Evolutionary conservation across 495 filamentous ascomycete species (phyloP).

Genomic region (Symbiotaphrina buchneri): DNA sequence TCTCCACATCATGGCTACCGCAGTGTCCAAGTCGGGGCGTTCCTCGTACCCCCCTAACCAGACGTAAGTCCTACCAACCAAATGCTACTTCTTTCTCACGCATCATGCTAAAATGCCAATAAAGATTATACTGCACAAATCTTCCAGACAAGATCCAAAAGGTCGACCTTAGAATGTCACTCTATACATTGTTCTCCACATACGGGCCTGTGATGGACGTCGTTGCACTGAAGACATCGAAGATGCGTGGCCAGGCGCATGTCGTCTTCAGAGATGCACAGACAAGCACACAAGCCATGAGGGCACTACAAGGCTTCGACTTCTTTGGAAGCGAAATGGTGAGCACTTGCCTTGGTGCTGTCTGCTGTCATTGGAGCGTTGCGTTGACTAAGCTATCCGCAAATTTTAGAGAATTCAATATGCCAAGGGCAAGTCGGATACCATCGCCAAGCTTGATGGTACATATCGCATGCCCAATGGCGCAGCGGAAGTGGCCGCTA

Average conservation of each 20-base stretch:
- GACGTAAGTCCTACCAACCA: constrained; percentile 29
- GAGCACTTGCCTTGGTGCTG: constrained; percentile 16
- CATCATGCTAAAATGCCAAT: neutral
- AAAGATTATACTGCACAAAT: constrained; percentile 69
- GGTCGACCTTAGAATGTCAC: constrained; percentile 51
- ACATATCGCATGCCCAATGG: constrained; percentile 46
- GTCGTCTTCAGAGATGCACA: constrained; percentile 76
- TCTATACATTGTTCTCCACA: constrained; percentile 86
- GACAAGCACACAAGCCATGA: constrained; percentile 72
- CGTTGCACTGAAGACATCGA: constrained; percentile 66
- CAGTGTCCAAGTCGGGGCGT: too few relatives aligned
- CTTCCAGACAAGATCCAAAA: constrained; percentile 74
- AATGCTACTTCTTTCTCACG: constrained; percentile 11
- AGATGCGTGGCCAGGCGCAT: constrained; percentile 91
- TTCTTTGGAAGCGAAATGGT: constrained; percentile 81
- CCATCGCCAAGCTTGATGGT: constrained; percentile 74
- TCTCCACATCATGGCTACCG: too few relatives aligned
- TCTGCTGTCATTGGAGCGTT: too few relatives aligned
- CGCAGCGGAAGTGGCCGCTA: constrained; percentile 33
- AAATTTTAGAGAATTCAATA: constrained; percentile 56
- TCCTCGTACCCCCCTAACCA: constrained; percentile 50
- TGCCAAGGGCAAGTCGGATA: constrained; percentile 66
- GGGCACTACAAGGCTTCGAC: constrained; percentile 64
- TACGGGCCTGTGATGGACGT: constrained; percentile 88
- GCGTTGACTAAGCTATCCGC: neutral